phyloP scores from a whole-genome alignment of 2,329 filamentous ascomycete genomes.

The Paecilomyces niveus region DNA sequence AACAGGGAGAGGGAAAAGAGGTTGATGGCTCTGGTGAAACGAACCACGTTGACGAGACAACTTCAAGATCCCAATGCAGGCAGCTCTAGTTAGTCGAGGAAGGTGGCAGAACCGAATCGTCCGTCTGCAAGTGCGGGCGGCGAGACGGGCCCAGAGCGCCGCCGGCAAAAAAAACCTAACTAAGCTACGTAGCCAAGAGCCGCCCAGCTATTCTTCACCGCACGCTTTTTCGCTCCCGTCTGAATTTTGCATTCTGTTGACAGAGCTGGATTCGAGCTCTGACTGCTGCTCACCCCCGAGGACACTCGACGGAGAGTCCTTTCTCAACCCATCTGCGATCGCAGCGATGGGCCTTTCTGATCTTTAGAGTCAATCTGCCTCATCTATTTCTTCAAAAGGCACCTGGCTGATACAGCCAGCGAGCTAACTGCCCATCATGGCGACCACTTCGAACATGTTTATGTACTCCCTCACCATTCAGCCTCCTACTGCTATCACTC shows the following conservation, averaged over 20 bases:
- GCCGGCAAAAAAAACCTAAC: not conserved
- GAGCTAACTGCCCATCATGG: conserved; percentile 56
- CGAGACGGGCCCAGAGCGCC: not conserved
- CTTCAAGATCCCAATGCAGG: not conserved
- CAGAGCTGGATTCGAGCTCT: not conserved
- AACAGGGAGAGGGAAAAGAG: not conserved
- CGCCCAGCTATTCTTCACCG: not conserved
- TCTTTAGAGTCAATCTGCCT: conserved; percentile 16
- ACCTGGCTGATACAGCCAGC: conserved; percentile 5
- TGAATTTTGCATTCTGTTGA: not conserved
- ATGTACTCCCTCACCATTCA: conserved; percentile 97
- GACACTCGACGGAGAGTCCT: conserved; percentile 22
- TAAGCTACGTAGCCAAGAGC: not conserved
- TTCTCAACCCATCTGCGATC: conserved; percentile 9
- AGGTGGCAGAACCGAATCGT: conserved; percentile 33
- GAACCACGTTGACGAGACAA: conserved; percentile 1
- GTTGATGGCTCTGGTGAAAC: not conserved
- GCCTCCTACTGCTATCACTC: conserved; percentile 78
- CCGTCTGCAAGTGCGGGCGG: conserved; percentile 5
- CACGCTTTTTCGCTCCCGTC: not conserved
- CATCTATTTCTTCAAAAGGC: conserved; percentile 21
- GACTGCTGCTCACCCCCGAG: conserved; percentile 5
- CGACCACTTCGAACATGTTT: conserved; percentile 97
- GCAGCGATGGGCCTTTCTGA: conserved; percentile 32
- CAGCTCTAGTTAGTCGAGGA: conserved; percentile 9